Conservation (phyloP, 2,329 filamentous ascomycete genomes). For the Pseudocercospora vitis region DNA sequence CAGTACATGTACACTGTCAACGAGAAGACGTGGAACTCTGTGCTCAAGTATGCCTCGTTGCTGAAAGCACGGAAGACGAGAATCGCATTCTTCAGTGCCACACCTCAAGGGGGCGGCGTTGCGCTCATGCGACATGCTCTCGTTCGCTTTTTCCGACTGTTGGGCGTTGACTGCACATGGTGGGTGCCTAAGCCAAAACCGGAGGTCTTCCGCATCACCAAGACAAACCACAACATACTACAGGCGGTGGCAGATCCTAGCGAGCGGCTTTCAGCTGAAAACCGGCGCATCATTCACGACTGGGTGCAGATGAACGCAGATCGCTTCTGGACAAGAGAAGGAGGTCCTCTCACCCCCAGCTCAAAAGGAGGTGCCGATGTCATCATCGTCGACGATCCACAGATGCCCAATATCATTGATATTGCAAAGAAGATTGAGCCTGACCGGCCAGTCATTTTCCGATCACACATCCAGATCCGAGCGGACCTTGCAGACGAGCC, state of each 20-base stretch:
- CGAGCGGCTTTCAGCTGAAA: conserved; percentile 63
- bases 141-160: conserved; percentile 65
- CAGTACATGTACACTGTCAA: conserved; percentile 64
- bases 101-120: conserved; percentile 79
- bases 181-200: conserved; percentile 77
- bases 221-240: conserved; percentile 85
- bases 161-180: conserved; percentile 72
- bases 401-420: conserved; percentile 77
- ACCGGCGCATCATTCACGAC: conserved; percentile 62
- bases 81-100: conserved; percentile 77
- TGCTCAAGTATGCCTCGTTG: conserved; percentile 62
- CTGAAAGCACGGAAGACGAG: conserved; percentile 65
- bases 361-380: conserved; percentile 73
- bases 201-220: conserved; percentile 78
- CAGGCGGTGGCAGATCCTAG: conserved; percentile 71
- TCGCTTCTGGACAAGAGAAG: conserved; percentile 69
- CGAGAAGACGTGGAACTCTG: conserved; percentile 63
- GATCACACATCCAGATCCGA: conserved; percentile 80
- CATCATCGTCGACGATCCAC: conserved; percentile 77
- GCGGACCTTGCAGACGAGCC: conserved; percentile 63
- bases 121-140: conserved; percentile 79
- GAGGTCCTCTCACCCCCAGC: conserved; percentile 64
- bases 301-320: conserved; percentile 75
- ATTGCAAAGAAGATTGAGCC: conserved; percentile 71
- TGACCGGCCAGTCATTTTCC: conserved; percentile 73